Percentiles rank a stretch among this genome's conserved stretches.
Conservation (phyloP, 2,329 filamentous ascomycete genomes). For the Penicillium corylophilum region DNA sequence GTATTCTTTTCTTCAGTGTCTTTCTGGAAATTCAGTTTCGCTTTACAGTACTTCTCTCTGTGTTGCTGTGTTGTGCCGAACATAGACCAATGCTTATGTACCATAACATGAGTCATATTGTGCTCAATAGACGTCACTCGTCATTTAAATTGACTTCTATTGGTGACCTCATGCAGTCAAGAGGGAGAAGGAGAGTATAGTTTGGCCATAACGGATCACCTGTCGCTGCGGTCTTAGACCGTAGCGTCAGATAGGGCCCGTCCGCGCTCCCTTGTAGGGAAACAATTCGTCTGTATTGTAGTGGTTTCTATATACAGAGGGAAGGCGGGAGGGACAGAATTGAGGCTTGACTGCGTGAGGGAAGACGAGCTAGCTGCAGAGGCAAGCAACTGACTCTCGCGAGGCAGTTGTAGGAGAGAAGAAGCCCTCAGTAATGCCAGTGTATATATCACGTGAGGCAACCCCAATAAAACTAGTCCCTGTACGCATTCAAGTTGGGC, state of each 20-base stretch:
- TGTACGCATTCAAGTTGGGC: too few relatives aligned
- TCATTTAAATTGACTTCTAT: too few relatives aligned
- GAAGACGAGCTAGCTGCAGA: slow-evolving; percentile 4
- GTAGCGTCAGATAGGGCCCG: slow-evolving; percentile 11
- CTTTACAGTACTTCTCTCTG: too few relatives aligned
- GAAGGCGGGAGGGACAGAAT: slow-evolving; percentile 1
- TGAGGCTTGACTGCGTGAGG: slow-evolving; percentile 7
- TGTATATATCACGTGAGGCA: slow-evolving; percentile 4
- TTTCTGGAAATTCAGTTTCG: too few relatives aligned
- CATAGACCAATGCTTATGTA: too few relatives aligned
- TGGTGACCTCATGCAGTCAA: slow-evolving; percentile 5
- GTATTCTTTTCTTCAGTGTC: too few relatives aligned
- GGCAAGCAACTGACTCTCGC: slow-evolving; percentile 6
- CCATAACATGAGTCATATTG: too few relatives aligned
- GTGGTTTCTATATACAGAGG: slow-evolving; percentile 6
- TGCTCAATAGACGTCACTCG: too few relatives aligned
- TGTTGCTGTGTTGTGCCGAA: too few relatives aligned
- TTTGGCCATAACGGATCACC: slow-evolving; percentile 12
- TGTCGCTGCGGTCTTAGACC: slow-evolving; percentile 11
- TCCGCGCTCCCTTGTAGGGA: slow-evolving; percentile 9
- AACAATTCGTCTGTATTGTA: slow-evolving; percentile 12
- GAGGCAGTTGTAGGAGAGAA: slow-evolving; percentile 4
- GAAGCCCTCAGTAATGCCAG: background rate
- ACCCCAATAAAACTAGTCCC: too few relatives aligned
- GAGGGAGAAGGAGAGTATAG: slow-evolving; percentile 2